phyloP scores from a whole-genome alignment of 2,329 filamentous ascomycete genomes.

The Periconia digitata region DNA sequence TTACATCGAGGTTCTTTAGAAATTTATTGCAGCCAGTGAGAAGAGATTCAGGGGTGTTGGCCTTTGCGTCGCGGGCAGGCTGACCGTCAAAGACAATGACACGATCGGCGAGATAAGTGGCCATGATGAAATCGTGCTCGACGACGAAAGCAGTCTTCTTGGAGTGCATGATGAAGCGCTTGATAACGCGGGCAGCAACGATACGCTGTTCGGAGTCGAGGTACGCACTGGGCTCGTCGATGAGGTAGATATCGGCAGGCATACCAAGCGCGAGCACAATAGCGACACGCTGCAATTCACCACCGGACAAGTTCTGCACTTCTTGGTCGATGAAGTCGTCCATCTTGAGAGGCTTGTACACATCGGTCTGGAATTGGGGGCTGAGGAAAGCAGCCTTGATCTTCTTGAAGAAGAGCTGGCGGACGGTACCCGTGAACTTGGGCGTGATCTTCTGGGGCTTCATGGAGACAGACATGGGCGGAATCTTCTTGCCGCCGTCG shows the following conservation, averaged over 20 bases:
- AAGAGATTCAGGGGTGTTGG: constrained; percentile 87
- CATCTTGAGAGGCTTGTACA: constrained; percentile 98
- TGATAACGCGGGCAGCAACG: constrained; percentile 94
- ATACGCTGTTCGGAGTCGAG: constrained; percentile 99
- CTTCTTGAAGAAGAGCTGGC: constrained; percentile 99
- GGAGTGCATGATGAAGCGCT: constrained; percentile 99
- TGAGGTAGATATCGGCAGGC: constrained; percentile 96
- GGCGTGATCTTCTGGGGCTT: constrained; percentile 99
- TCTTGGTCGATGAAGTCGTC: constrained; percentile 99
- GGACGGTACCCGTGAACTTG: constrained; percentile 95
- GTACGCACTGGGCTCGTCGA: constrained; percentile 85
- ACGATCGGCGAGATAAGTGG: constrained; percentile 78
- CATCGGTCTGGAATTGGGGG: constrained; percentile 98
- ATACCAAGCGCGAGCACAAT: constrained; percentile 96
- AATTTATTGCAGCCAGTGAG: constrained; percentile 96
- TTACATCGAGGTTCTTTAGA: constrained; percentile 94
- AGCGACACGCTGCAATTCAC: constrained; percentile 98
- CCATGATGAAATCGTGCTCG: constrained; percentile 99
- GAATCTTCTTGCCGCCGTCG: constrained; percentile 75
- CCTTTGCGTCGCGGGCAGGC: constrained; percentile 84
- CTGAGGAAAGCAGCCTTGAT: constrained; percentile 96
- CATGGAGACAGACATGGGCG: constrained; percentile 97
- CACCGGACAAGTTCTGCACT: constrained; percentile 97
- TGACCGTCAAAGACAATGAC: constrained; percentile 98
- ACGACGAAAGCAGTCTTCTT: constrained; percentile 99